A percentile compares a stretch with the other conserved stretches of the same genome.
These are phyloP conservation scores for Aspergillus bridgeri DNA, from an alignment of 495 filamentous ascomycete species.

Conservation along the genomic window DNA sequence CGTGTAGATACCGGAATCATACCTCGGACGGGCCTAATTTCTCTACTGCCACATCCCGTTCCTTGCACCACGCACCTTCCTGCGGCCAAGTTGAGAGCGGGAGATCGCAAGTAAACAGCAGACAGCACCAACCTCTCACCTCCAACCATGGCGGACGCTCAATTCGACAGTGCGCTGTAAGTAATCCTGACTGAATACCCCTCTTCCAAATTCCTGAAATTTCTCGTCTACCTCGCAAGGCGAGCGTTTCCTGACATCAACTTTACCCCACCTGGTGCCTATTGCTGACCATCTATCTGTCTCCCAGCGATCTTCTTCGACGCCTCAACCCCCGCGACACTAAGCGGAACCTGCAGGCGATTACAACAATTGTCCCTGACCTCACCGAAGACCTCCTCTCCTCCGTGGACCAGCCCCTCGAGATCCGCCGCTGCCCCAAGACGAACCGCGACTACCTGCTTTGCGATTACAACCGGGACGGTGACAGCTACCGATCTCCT, in stretches of 20 bases:
- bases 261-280: slow-evolving; percentile 25
- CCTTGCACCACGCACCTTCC: slow-evolving; percentile 32
- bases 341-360: slow-evolving; percentile 72
- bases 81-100: slow-evolving; percentile 26
- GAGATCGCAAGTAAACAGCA: slow-evolving; percentile 22
- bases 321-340: slow-evolving; percentile 94
- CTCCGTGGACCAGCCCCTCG: slow-evolving; percentile 92
- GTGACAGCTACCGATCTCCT: slow-evolving; percentile 91
- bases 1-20: background rate
- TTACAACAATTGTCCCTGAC: slow-evolving; percentile 82
- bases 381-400: slow-evolving; percentile 97
- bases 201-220: background rate
- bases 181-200: slow-evolving; percentile 13
- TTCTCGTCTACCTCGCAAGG: background rate
- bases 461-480: slow-evolving; percentile 99
- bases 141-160: slow-evolving; percentile 49
- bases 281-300: slow-evolving; percentile 24
- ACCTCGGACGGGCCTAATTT: background rate
- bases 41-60: slow-evolving; percentile 20
- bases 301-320: slow-evolving; percentile 87
- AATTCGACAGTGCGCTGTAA: slow-evolving; percentile 65
- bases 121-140: slow-evolving; percentile 8
- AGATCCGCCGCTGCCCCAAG: slow-evolving; percentile 77
- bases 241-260: slow-evolving; percentile 10
- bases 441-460: slow-evolving; percentile 94